phyloP scores from a whole-genome alignment of 106 monocot species.

The Amphibolis antarctica region DNA sequence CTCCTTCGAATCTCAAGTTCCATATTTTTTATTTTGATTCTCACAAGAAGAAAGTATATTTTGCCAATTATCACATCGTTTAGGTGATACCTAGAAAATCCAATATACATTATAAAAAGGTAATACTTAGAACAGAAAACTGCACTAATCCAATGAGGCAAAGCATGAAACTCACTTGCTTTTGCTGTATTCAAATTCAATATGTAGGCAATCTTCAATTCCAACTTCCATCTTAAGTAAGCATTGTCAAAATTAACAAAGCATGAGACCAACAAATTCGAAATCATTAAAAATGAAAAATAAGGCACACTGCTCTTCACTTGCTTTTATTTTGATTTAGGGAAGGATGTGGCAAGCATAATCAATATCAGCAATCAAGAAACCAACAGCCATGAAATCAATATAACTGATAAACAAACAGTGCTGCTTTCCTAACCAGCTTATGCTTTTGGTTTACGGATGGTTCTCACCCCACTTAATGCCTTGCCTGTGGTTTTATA shows the following conservation, averaged over 20 bases:
- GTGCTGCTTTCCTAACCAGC: too few species aligned
- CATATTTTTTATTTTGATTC: slow-evolving; percentile 91
- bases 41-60: slow-evolving; percentile 88
- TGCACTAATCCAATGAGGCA: neutral
- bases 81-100: slow-evolving; percentile 50
- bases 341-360: too few species aligned
- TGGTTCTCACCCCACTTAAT: too few species aligned
- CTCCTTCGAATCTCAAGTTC: slow-evolving; percentile 75
- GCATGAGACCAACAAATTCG: neutral
- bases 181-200: slow-evolving; percentile 79
- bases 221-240: slow-evolving; percentile 65
- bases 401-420: too few species aligned
- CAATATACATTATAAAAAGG: neutral
- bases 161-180: slow-evolving; percentile 48
- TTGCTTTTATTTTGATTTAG: too few species aligned
- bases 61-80: slow-evolving; percentile 81
- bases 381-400: too few species aligned
- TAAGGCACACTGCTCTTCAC: too few species aligned
- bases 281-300: neutral
- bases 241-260: neutral
- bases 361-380: too few species aligned
- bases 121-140: neutral
- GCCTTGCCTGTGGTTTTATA: too few species aligned
- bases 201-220: slow-evolving; percentile 79
- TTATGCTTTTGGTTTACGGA: too few species aligned